A percentile compares a stretch with the other conserved stretches of the same genome.
Evolutionary conservation across 1,284 basidiomycete species (phyloP).

Genomic region (Ustilago trichophora): DNA sequence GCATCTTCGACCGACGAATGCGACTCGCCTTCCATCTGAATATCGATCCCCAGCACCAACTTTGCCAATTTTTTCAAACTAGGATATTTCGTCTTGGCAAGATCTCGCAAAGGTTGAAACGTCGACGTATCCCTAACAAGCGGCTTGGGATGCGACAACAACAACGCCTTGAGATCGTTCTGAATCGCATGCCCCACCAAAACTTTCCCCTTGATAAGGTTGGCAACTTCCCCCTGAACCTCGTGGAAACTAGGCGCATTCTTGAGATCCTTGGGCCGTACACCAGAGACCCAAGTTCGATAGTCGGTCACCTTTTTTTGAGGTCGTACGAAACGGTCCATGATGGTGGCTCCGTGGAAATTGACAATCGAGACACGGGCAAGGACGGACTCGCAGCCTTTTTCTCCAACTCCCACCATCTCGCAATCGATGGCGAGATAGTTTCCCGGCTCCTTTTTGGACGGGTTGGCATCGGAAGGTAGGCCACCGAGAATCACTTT

Average conservation of each 20-base stretch:
- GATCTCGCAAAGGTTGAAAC: slow-evolving; percentile 70
- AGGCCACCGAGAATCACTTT: slow-evolving; percentile 51
- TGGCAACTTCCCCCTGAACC: slow-evolving; percentile 82
- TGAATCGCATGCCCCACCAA: slow-evolving; percentile 93
- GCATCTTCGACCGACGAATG: slow-evolving; percentile 76
- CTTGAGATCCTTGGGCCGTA: slow-evolving; percentile 79
- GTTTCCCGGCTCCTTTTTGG: slow-evolving; percentile 72
- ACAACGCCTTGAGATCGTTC: slow-evolving; percentile 88
- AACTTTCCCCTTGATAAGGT: slow-evolving; percentile 80
- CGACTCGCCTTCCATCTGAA: slow-evolving; percentile 72
- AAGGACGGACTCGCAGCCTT: slow-evolving; percentile 81
- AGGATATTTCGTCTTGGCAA: slow-evolving; percentile 73
- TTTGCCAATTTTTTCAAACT: slow-evolving; percentile 83
- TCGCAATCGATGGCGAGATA: slow-evolving; percentile 91
- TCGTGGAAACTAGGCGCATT: slow-evolving; percentile 78
- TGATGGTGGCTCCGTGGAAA: slow-evolving; percentile 80
- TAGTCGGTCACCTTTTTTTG: slow-evolving; percentile 91
- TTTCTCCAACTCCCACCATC: slow-evolving; percentile 92
- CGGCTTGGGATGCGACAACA: slow-evolving; percentile 86
- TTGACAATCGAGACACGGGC: slow-evolving; percentile 93
- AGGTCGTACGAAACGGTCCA: slow-evolving; percentile 89
- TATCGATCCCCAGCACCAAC: slow-evolving; percentile 81
- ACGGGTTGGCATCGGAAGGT: slow-evolving; percentile 21
- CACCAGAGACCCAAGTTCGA: slow-evolving; percentile 88
- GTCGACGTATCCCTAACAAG: slow-evolving; percentile 85